phyloP scores from a whole-genome alignment of 805 yeast species.

The Saccharomycopsis vini region DNA sequence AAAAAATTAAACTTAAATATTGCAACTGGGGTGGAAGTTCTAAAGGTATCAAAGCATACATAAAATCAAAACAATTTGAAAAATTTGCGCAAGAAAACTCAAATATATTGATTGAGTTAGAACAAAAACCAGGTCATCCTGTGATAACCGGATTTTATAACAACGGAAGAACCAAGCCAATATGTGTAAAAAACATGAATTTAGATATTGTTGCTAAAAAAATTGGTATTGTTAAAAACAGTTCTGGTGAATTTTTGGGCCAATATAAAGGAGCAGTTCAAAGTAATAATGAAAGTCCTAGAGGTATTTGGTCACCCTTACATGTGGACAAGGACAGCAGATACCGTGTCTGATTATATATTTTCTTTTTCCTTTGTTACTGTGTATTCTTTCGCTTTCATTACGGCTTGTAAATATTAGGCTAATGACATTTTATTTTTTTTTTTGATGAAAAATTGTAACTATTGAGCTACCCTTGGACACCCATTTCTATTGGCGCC shows the following conservation, averaged over 20 bases:
- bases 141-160: constrained; percentile 50
- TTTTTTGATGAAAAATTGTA: too few relatives aligned
- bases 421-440: too few relatives aligned
- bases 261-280: constrained; percentile 67
- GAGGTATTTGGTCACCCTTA: constrained; percentile 98
- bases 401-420: too few relatives aligned
- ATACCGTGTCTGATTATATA: constrained; percentile 31
- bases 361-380: too few relatives aligned
- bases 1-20: constrained; percentile 63
- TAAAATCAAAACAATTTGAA: constrained; percentile 42
- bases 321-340: constrained; percentile 53
- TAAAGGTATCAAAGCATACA: constrained; percentile 64
- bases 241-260: constrained; percentile 55
- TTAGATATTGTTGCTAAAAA: constrained; percentile 55
- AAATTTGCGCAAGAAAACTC: constrained; percentile 53
- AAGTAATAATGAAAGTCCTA: constrained; percentile 71
- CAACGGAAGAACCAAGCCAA: constrained; percentile 40
- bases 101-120: constrained; percentile 61
- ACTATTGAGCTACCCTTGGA: too few relatives aligned
- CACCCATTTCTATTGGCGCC: constrained; percentile 90
- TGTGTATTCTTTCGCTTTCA: too few relatives aligned
- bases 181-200: constrained; percentile 71
- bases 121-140: constrained; percentile 78
- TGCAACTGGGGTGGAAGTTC: constrained; percentile 98
- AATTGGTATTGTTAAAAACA: constrained; percentile 51